phyloP scores from a whole-genome alignment of 176 grass and related monocot genomes.

The Olyra latifolia region DNA sequence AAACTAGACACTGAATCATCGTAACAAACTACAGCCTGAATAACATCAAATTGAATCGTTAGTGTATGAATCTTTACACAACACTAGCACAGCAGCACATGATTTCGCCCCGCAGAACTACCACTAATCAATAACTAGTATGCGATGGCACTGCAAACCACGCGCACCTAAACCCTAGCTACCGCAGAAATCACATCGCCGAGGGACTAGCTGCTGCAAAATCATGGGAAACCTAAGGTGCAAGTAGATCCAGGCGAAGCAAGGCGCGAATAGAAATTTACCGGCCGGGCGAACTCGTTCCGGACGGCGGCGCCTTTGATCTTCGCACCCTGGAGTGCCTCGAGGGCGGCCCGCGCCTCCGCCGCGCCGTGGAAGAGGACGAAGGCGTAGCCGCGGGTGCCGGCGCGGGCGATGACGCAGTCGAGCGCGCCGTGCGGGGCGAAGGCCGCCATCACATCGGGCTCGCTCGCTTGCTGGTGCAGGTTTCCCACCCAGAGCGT shows the following conservation, averaged over 20 bases:
- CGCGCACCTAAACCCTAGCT: slow-evolving; percentile 11
- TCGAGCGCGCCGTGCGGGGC: slow-evolving; percentile 62
- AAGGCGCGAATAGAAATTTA: slow-evolving; percentile 9
- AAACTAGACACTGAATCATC: neutral
- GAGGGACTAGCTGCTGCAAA: neutral
- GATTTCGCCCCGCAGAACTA: neutral
- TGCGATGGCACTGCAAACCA: neutral
- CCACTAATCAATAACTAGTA: neutral
- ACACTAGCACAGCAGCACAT: neutral
- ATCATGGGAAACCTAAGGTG: neutral
- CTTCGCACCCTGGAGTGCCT: slow-evolving; percentile 45
- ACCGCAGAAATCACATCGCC: neutral
- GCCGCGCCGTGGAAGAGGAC: slow-evolving; percentile 59
- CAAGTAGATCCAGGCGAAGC: neutral
- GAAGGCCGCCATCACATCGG: slow-evolving; percentile 56
- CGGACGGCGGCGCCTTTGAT: slow-evolving; percentile 55
- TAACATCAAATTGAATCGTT: neutral
- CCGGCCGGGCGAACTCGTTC: slow-evolving; percentile 76
- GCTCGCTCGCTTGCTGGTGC: slow-evolving; percentile 38
- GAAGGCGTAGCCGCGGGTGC: slow-evolving; percentile 75
- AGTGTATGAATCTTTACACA: neutral
- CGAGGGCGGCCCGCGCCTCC: slow-evolving; percentile 55
- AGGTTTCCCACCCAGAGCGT: slow-evolving; percentile 75
- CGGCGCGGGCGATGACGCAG: slow-evolving; percentile 52
- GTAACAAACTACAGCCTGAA: neutral